Conservation (phyloP, 768 basidiomycete genomes). For the Phylloporus scabripes region DNA sequence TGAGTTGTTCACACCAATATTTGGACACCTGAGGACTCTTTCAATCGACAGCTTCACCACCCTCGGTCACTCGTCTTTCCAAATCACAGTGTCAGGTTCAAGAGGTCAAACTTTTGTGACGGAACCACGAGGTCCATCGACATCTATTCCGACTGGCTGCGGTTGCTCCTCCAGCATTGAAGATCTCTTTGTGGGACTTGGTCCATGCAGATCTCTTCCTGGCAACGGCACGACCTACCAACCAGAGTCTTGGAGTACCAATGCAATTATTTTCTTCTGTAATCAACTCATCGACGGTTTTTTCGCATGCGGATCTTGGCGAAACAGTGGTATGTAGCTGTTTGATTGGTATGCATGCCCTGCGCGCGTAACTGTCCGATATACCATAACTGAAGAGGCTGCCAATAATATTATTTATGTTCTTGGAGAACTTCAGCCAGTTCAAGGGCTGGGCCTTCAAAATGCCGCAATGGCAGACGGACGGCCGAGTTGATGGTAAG, state of each 20-base stretch:
- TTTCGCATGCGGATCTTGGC: conserved; percentile 41
- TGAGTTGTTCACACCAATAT: conserved; percentile 32
- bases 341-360: background rate
- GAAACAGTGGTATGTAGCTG: conserved; percentile 33
- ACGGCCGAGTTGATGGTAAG: conserved; percentile 45
- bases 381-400: conserved; percentile 63
- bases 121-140: conserved; percentile 33
- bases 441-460: conserved; percentile 65
- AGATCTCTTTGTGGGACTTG: conserved; percentile 69
- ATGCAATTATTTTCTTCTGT: conserved; percentile 48
- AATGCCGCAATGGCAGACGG: conserved; percentile 59
- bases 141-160: background rate
- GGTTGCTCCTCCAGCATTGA: conserved; percentile 54
- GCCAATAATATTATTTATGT: conserved; percentile 62
- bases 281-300: conserved; percentile 45
- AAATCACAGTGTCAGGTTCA: conserved; percentile 37
- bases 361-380: background rate
- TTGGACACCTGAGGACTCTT: conserved; percentile 27
- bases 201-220: conserved; percentile 62
- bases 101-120: conserved; percentile 37
- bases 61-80: conserved; percentile 43
- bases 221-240: conserved; percentile 48
- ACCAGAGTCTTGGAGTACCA: conserved; percentile 61
- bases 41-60: conserved; percentile 33
- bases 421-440: conserved; percentile 67